Conservation (phyloP, 2,329 filamentous ascomycete genomes). For the Aureobasidium subglaciale region DNA sequence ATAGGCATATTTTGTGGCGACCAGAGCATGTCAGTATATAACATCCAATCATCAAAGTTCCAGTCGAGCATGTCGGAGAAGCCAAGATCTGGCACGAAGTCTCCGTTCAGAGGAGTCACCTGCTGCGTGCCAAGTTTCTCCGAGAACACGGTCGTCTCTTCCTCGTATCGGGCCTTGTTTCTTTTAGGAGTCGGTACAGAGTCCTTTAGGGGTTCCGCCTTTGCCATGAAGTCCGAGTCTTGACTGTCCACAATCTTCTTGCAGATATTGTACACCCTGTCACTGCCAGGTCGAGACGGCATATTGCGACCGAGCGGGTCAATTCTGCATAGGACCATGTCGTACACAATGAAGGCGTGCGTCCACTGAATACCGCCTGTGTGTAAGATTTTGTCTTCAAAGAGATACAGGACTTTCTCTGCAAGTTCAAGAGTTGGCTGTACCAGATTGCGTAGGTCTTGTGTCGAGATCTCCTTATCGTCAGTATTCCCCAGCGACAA, state of each 20-base stretch:
- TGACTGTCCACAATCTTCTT: conserved; percentile 11
- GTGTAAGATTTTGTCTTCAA: conserved; percentile 3
- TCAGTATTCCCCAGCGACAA: background rate
- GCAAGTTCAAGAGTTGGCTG: background rate
- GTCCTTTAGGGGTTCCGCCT: background rate
- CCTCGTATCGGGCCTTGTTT: background rate
- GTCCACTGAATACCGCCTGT: conserved; percentile 9
- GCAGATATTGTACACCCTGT: conserved; percentile 3
- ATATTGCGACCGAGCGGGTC: background rate
- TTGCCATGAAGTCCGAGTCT: conserved; percentile 3
- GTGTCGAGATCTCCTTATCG: background rate
- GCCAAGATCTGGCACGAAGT: background rate
- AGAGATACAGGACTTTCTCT: conserved; percentile 4
- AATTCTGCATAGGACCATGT: conserved; percentile 1
- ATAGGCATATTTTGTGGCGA: background rate
- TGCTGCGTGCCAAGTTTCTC: background rate
- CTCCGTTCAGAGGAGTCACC: background rate
- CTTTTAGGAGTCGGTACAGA: background rate
- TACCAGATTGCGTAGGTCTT: background rate
- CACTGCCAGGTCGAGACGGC: background rate
- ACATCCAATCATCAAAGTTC: conserved; percentile 15
- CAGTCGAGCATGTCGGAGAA: conserved; percentile 8
- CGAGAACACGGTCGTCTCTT: background rate
- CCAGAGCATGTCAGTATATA: conserved; percentile 7
- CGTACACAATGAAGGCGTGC: conserved; percentile 1